Conservation (phyloP, 2,329 filamentous ascomycete genomes). For the Pyrenophora seminiperda region DNA sequence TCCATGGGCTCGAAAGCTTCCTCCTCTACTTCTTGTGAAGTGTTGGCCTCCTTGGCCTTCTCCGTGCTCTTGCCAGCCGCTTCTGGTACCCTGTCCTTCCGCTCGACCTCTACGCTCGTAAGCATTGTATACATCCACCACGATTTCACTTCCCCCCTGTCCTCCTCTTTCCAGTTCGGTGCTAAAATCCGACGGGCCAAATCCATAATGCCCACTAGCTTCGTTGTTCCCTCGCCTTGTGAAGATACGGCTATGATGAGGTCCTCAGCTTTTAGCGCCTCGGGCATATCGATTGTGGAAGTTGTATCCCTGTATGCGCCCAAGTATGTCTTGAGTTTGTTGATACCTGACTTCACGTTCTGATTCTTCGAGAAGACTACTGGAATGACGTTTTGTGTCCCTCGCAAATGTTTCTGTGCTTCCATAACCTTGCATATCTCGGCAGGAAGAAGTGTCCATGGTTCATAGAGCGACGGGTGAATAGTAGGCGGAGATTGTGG, state of each 20-base stretch:
- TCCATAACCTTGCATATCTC: constrained; percentile 11
- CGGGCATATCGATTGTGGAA: constrained; percentile 17
- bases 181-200: constrained; percentile 22
- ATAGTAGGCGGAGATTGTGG: constrained; percentile 7
- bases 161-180: constrained; percentile 2
- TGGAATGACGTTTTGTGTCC: constrained; percentile 13
- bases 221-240: constrained; percentile 27
- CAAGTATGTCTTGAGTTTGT: constrained; percentile 17
- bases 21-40: constrained; percentile 13
- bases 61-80: not conserved
- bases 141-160: constrained; percentile 1
- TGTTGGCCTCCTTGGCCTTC: not conserved
- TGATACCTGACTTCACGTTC: constrained; percentile 27
- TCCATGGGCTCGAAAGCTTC: constrained; percentile 25
- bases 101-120: constrained; percentile 16
- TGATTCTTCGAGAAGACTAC: constrained; percentile 30
- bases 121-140: constrained; percentile 31
- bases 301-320: constrained; percentile 8
- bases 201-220: constrained; percentile 30
- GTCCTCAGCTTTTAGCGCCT: constrained; percentile 11
- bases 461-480: constrained; percentile 24
- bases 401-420: constrained; percentile 6
- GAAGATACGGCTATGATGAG: constrained; percentile 25
- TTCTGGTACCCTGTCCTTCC: not conserved
- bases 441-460: constrained; percentile 24